These are phyloP conservation scores for Keithomyces neogunnii DNA, from an alignment of 2,329 filamentous ascomycete genomes.

Conservation along the genomic window DNA sequence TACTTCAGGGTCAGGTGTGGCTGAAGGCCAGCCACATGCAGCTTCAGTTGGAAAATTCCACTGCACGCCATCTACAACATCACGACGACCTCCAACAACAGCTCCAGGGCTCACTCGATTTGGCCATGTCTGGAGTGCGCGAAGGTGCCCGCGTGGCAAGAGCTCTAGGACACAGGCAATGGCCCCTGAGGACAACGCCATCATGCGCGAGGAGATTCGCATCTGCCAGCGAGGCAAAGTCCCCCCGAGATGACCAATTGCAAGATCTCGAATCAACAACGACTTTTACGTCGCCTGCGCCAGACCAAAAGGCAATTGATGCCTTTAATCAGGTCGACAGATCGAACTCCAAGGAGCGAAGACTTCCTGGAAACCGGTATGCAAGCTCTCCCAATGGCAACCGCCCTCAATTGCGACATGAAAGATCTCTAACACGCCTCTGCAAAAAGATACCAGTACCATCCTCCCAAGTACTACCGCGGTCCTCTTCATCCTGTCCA, in stretches of 20 bases:
- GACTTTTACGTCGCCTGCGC: slow-evolving; percentile 34
- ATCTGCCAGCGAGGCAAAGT: slow-evolving; percentile 29
- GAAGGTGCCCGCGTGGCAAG: slow-evolving; percentile 29
- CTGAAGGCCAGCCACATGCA: slow-evolving; percentile 13
- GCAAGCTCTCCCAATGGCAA: slow-evolving; percentile 6
- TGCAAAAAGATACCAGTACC: slow-evolving; percentile 74
- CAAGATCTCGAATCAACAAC: slow-evolving; percentile 44
- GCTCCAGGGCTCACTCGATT: background rate
- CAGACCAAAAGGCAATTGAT: slow-evolving; percentile 28
- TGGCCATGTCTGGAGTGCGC: slow-evolving; percentile 33
- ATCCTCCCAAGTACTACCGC: slow-evolving; percentile 88
- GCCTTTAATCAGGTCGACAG: slow-evolving; percentile 32
- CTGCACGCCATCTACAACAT: slow-evolving; percentile 1
- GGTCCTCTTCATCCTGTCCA: slow-evolving; percentile 90
- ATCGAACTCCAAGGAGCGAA: slow-evolving; percentile 22
- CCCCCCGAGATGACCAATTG: slow-evolving; percentile 20
- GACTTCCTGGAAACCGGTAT: slow-evolving; percentile 40
- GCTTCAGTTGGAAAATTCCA: slow-evolving; percentile 22
- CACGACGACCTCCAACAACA: slow-evolving; percentile 2
- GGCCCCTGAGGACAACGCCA: slow-evolving; percentile 15
- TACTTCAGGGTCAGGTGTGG: slow-evolving; percentile 12
- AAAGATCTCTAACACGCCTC: background rate
- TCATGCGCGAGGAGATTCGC: slow-evolving; percentile 31
- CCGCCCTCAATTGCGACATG: background rate
- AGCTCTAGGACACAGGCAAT: slow-evolving; percentile 19